Evolutionary conservation across 768 basidiomycete species (phyloP).

Genomic region (Suillus discolor): DNA sequence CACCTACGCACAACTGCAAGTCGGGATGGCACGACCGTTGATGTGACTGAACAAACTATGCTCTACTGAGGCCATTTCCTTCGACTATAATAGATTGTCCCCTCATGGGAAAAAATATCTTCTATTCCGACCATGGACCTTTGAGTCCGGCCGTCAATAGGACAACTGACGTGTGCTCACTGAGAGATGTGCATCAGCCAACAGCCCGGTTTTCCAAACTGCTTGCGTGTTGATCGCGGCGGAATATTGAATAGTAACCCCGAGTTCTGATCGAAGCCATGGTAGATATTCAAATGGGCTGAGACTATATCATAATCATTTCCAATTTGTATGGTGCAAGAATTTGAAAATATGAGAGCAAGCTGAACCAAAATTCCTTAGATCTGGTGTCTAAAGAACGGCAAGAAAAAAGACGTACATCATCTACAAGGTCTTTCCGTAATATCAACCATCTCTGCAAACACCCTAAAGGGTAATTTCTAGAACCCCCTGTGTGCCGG

Average conservation of each 20-base stretch:
- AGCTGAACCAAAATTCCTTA: slow-evolving; percentile 25
- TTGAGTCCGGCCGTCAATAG: neutral
- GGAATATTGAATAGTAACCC: slow-evolving; percentile 45
- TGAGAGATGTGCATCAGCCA: slow-evolving; percentile 62
- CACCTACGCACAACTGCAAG: neutral
- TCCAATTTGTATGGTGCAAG: slow-evolving; percentile 39
- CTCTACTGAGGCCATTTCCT: slow-evolving; percentile 55
- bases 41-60: slow-evolving; percentile 23
- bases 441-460: slow-evolving; percentile 21
- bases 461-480: slow-evolving; percentile 41
- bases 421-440: slow-evolving; percentile 41
- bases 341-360: slow-evolving; percentile 35
- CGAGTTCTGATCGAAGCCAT: slow-evolving; percentile 47
- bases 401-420: slow-evolving; percentile 29
- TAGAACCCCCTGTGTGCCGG: slow-evolving; percentile 10
- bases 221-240: slow-evolving; percentile 37
- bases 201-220: slow-evolving; percentile 42
- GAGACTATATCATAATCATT: slow-evolving; percentile 47
- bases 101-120: slow-evolving; percentile 77
- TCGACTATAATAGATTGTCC: slow-evolving; percentile 84
- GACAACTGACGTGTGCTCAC: slow-evolving; percentile 27
- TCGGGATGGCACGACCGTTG: neutral
- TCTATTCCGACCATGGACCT: slow-evolving; percentile 79
- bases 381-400: slow-evolving; percentile 2
- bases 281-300: slow-evolving; percentile 53